phyloP scores from a whole-genome alignment of 2,329 filamentous ascomycete species.

The Alternaria rosae region DNA sequence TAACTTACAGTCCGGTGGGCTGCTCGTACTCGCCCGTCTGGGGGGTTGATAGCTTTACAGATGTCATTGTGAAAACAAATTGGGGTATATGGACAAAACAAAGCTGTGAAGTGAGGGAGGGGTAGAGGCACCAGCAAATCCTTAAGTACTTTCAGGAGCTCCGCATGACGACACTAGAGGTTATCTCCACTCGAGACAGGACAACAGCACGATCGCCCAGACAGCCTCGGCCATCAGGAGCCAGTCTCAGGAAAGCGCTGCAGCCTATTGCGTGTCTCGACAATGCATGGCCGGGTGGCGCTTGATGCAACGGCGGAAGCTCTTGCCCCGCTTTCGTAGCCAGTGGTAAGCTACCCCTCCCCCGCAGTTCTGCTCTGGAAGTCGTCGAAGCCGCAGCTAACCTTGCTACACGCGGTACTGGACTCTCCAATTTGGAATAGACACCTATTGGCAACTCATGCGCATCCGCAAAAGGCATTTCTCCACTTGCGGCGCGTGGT shows the following conservation, averaged over 20 bases:
- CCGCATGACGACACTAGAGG: slow-evolving; percentile 35
- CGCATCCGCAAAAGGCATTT: neutral
- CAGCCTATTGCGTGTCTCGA: slow-evolving; percentile 30
- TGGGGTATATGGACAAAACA: slow-evolving; percentile 39
- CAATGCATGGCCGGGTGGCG: slow-evolving; percentile 27
- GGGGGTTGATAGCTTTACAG: slow-evolving; percentile 72
- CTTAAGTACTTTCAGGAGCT: slow-evolving; percentile 38
- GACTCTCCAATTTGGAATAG: slow-evolving; percentile 23
- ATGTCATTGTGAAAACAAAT: slow-evolving; percentile 45
- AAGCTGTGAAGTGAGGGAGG: slow-evolving; percentile 28
- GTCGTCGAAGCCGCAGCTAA: slow-evolving; percentile 21
- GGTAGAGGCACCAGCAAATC: slow-evolving; percentile 28
- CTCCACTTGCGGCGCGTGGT: slow-evolving; percentile 3
- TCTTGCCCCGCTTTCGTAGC: slow-evolving; percentile 39
- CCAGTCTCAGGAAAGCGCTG: slow-evolving; percentile 25
- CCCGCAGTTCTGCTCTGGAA: slow-evolving; percentile 33
- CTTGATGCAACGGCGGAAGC: slow-evolving; percentile 29
- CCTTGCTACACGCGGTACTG: slow-evolving; percentile 19
- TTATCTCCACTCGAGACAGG: slow-evolving; percentile 27
- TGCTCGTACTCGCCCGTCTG: slow-evolving; percentile 65
- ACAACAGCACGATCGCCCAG: slow-evolving; percentile 21
- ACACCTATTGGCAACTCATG: slow-evolving; percentile 9
- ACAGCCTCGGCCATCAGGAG: slow-evolving; percentile 46
- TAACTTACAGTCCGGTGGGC: slow-evolving; percentile 62
- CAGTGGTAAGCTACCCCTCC: slow-evolving; percentile 44